Evolutionary conservation across 2,329 filamentous ascomycete species (phyloP).

Genomic region (Phyllosticta paracitricarpa): DNA sequence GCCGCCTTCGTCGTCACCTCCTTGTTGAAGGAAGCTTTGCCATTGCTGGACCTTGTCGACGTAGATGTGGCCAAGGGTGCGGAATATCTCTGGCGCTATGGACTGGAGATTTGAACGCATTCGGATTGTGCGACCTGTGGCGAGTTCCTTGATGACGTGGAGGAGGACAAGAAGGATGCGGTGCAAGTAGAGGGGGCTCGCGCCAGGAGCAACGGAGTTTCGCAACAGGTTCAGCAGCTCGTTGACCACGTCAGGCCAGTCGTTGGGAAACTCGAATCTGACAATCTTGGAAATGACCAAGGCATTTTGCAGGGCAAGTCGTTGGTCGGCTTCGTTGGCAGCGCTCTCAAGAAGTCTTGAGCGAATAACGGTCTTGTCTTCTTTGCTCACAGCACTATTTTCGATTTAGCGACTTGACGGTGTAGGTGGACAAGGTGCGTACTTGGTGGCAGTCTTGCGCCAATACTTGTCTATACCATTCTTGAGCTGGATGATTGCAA

Average conservation of each 20-base stretch:
- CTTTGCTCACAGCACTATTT: slow-evolving; percentile 47
- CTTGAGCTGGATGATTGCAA: slow-evolving; percentile 89
- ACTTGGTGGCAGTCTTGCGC: slow-evolving; percentile 67
- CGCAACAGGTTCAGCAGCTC: slow-evolving; percentile 48
- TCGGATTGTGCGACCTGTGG: slow-evolving; percentile 64
- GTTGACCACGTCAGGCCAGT: slow-evolving; percentile 52
- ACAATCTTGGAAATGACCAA: slow-evolving; percentile 80
- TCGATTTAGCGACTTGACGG: slow-evolving; percentile 12
- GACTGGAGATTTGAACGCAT: slow-evolving; percentile 69
- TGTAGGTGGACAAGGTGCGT: slow-evolving; percentile 18
- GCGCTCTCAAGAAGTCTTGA: slow-evolving; percentile 65
- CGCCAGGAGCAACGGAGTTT: slow-evolving; percentile 39
- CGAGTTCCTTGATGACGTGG: slow-evolving; percentile 82
- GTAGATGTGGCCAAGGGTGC: slow-evolving; percentile 69
- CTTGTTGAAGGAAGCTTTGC: slow-evolving; percentile 50
- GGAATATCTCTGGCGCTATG: slow-evolving; percentile 74
- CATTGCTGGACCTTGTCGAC: slow-evolving; percentile 61
- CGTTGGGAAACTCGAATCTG: slow-evolving; percentile 76
- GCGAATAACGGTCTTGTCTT: slow-evolving; percentile 70
- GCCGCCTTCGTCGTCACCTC: slow-evolving; percentile 48
- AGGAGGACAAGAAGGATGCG: slow-evolving; percentile 69
- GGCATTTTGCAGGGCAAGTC: slow-evolving; percentile 78
- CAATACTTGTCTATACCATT: slow-evolving; percentile 95
- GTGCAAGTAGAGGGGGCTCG: slow-evolving; percentile 56
- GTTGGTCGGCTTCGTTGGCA: slow-evolving; percentile 63